A percentile compares a stretch with the other conserved stretches of the same genome.
phyloP scores from a whole-genome alignment of 169 alveolate species.

The Eimeria acervulina region DNA sequence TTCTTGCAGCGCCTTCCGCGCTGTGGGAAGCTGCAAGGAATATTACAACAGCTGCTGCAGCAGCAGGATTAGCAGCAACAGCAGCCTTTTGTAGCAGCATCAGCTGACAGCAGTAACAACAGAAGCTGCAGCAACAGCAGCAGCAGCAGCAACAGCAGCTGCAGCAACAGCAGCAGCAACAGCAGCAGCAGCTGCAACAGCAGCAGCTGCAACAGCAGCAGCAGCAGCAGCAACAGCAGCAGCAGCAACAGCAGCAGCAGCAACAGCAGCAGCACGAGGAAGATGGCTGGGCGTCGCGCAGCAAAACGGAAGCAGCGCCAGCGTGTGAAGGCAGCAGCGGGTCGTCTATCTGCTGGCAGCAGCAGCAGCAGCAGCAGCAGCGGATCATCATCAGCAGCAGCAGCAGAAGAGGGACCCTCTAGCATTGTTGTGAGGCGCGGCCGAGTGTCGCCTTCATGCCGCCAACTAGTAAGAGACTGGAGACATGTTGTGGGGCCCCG shows the following conservation, averaged over 20 bases:
- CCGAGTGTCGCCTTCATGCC: conserved; percentile 67
- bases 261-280: neutral
- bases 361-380: neutral
- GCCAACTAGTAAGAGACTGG: conserved; percentile 85
- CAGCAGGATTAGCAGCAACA: no score
- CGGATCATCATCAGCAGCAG: conserved; percentile 64
- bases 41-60: no score
- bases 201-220: conserved; percentile 9
- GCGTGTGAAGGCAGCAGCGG: conserved; percentile 28
- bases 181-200: no score
- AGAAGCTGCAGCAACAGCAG: no score
- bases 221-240: conserved; percentile 42
- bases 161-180: no score
- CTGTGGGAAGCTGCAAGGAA: no score
- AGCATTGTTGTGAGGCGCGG: conserved; percentile 84
- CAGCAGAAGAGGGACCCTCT: conserved; percentile 1
- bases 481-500: conserved; percentile 86
- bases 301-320: conserved; percentile 53
- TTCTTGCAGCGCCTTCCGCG: neutral
- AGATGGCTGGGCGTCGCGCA: conserved; percentile 20
- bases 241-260: conserved; percentile 34
- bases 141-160: no score
- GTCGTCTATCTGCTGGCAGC: neutral
- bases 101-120: no score
- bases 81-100: no score